Conservation (phyloP, 345 rosid genomes). For the Eucalyptus victrix region DNA sequence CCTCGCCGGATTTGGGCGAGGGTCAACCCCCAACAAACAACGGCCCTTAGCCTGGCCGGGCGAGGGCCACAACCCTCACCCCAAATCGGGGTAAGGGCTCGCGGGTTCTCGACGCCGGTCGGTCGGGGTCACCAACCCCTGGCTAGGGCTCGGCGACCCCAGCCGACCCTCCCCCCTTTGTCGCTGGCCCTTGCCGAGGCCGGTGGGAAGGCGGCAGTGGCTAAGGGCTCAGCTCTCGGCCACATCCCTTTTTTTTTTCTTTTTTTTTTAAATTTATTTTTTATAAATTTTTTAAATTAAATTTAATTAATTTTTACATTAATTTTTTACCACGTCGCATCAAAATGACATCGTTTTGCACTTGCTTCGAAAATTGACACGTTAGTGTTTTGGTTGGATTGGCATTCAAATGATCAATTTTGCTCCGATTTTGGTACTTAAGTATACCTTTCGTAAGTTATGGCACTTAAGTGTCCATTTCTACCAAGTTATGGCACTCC, state of each 20-base stretch:
- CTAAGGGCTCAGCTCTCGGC: fast-evolving
- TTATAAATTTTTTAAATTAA: too few species aligned
- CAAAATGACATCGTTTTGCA: fast-evolving
- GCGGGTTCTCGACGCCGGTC: too few species aligned
- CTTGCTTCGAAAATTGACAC: fast-evolving
- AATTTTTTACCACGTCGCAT: too few species aligned
- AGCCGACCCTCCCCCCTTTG: fast-evolving
- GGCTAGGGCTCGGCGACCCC: fast-evolving
- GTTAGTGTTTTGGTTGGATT: fast-evolving
- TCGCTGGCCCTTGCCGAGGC: fast-evolving
- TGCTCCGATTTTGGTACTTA: too few species aligned
- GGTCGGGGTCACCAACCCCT: too few species aligned
- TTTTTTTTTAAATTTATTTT: too few species aligned
- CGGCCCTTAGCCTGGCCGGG: fast-evolving
- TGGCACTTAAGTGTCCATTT: too few species aligned
- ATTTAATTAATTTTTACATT: too few species aligned
- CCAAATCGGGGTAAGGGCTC: fast-evolving
- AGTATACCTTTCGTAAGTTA: fast-evolving
- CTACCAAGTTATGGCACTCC: too few species aligned
- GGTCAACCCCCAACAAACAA: fast-evolving
- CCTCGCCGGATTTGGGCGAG: fast-evolving
- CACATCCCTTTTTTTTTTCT: too few species aligned
- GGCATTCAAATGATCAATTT: fast-evolving
- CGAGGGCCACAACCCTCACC: fast-evolving
- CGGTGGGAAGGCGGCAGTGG: fast-evolving